Conservation (phyloP, 2,329 filamentous ascomycete species). For the Paecilomyces sp. region DNA sequence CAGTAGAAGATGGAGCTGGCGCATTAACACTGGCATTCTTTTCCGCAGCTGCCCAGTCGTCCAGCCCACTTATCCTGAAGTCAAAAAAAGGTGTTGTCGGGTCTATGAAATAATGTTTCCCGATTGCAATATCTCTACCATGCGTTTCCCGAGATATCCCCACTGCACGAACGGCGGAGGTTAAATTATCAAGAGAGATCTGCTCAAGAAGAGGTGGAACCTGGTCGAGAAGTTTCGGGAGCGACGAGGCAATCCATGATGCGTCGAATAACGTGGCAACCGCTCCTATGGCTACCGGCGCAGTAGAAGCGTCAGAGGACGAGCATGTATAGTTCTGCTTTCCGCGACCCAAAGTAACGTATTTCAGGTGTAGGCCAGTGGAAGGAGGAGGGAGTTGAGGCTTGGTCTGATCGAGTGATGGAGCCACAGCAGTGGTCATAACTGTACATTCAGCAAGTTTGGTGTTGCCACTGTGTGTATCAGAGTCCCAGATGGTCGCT, state of each 20-base stretch:
- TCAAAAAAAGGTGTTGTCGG: slow-evolving; percentile 24
- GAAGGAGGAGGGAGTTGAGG: slow-evolving; percentile 23
- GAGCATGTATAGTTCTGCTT: slow-evolving; percentile 46
- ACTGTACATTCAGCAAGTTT: neutral
- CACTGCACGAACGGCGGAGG: slow-evolving; percentile 14
- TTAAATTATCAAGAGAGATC: slow-evolving; percentile 19
- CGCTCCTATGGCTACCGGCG: slow-evolving; percentile 36
- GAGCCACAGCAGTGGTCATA: neutral
- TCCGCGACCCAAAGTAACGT: slow-evolving; percentile 41
- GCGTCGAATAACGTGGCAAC: slow-evolving; percentile 40
- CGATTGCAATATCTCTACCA: slow-evolving; percentile 20
- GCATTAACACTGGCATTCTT: slow-evolving; percentile 22
- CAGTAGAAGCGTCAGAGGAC: slow-evolving; percentile 14
- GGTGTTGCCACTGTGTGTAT: neutral
- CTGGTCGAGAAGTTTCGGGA: slow-evolving; percentile 19
- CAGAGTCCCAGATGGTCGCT: neutral
- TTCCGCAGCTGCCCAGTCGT: slow-evolving; percentile 18
- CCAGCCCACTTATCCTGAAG: slow-evolving; percentile 14
- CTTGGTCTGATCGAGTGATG: slow-evolving; percentile 11
- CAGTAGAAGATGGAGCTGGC: slow-evolving; percentile 9
- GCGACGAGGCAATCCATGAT: slow-evolving; percentile 28
- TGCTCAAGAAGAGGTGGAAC: slow-evolving; percentile 14
- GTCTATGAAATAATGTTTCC: slow-evolving; percentile 28
- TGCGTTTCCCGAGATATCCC: slow-evolving; percentile 9
- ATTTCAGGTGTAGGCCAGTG: slow-evolving; percentile 27